Evolutionary conservation across 768 basidiomycete species (phyloP).

Genomic region (Lactarius indigo): DNA sequence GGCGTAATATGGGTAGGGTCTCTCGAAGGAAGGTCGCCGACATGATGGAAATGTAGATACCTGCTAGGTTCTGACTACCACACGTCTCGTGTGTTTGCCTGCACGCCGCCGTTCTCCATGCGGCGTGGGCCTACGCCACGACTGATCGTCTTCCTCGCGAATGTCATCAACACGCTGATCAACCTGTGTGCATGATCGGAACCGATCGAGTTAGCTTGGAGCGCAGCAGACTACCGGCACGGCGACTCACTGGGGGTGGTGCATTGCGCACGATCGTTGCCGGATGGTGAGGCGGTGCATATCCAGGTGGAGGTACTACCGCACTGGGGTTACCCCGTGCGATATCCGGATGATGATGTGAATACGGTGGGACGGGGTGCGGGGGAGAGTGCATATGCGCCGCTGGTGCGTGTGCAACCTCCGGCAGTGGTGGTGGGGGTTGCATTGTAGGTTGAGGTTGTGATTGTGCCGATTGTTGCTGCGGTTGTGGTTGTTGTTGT

Average conservation of each 20-base stretch:
- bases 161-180: constrained; percentile 41
- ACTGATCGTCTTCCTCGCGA: constrained; percentile 57
- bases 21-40: constrained; percentile 4
- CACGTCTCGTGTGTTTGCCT: constrained; percentile 75
- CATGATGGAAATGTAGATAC: background rate
- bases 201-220: constrained; percentile 17
- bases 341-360: constrained; percentile 36
- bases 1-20: constrained; percentile 6
- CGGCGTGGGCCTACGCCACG: constrained; percentile 71
- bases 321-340: constrained; percentile 30
- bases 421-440: constrained; percentile 19
- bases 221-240: constrained; percentile 11
- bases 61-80: constrained; percentile 40
- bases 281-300: constrained; percentile 23
- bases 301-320: constrained; percentile 32
- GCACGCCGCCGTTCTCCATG: constrained; percentile 71
- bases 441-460: constrained; percentile 15
- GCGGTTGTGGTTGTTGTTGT: background rate
- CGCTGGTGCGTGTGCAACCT: constrained; percentile 18
- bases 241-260: constrained; percentile 21
- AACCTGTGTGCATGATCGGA: constrained; percentile 23
- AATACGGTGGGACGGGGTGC: constrained; percentile 32
- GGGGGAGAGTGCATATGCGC: constrained; percentile 24
- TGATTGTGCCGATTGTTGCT: background rate
- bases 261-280: constrained; percentile 18